These are phyloP conservation scores for Lactifluus echinatus DNA, from an alignment of 768 basidiomycete species.

Conservation along the genomic window DNA sequence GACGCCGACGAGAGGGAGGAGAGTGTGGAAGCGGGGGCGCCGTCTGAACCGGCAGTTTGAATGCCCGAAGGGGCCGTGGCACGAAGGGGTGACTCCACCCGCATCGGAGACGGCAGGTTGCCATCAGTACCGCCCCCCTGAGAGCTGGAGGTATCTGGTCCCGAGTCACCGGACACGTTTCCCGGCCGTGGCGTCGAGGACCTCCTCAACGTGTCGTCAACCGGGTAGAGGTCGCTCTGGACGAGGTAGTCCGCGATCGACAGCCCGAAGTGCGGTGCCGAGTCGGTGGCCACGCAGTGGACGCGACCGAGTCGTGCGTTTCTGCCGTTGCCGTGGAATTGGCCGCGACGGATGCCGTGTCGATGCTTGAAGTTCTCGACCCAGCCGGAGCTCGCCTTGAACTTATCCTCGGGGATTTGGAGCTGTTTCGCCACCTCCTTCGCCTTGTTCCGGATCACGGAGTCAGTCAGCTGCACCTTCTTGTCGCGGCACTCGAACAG, in stretches of 20 bases:
- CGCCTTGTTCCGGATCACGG: slow-evolving; percentile 55
- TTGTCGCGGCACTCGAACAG: slow-evolving; percentile 45
- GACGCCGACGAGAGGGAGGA: slow-evolving; percentile 14
- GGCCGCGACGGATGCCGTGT: slow-evolving; percentile 62
- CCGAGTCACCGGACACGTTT: slow-evolving; percentile 12
- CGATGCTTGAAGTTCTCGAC: slow-evolving; percentile 87
- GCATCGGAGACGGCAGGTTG: slow-evolving; percentile 12
- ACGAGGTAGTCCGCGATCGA: slow-evolving; percentile 19
- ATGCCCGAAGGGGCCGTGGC: slow-evolving; percentile 9
- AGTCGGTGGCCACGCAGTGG: slow-evolving; percentile 2
- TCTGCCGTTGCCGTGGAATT: slow-evolving; percentile 40
- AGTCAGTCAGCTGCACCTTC: slow-evolving; percentile 51
- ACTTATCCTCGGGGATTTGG: slow-evolving; percentile 56
- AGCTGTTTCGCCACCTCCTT: slow-evolving; percentile 52
- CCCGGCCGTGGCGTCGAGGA: slow-evolving; percentile 14
- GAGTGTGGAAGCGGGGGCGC: slow-evolving; percentile 9
- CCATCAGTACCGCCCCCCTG: slow-evolving; percentile 13
- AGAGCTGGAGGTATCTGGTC: background rate
- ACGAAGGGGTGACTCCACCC: slow-evolving; percentile 8
- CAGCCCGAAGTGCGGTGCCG: slow-evolving; percentile 10
- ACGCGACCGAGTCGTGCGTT: slow-evolving; percentile 18
- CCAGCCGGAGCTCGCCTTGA: slow-evolving; percentile 92
- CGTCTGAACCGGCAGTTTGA: slow-evolving; percentile 11
- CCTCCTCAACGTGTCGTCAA: slow-evolving; percentile 18
- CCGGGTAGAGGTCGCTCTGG: slow-evolving; percentile 12